Evolutionary conservation across 2,329 filamentous ascomycete genomes (phyloP).

Genomic region (Lachnellula cervina): DNA sequence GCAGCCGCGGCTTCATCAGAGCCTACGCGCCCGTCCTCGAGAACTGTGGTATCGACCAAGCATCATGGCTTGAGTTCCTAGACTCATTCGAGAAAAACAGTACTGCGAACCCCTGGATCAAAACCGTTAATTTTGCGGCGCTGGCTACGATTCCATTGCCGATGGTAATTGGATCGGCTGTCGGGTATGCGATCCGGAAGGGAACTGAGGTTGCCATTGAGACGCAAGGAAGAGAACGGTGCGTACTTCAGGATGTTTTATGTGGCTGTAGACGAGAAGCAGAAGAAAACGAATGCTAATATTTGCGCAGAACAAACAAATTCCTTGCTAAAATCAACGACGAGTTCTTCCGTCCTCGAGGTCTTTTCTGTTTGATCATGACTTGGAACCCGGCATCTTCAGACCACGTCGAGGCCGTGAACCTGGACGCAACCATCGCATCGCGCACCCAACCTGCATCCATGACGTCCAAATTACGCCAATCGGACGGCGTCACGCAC

Average conservation of each 20-base stretch:
- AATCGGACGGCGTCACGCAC: not conserved
- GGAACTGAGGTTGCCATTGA: not conserved
- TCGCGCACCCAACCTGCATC: not conserved
- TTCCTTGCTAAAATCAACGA: conserved; percentile 47
- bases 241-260: not conserved
- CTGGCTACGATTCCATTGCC: conserved; percentile 3
- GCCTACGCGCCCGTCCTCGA: conserved; percentile 46
- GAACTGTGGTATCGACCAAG: conserved; percentile 41
- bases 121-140: conserved; percentile 36
- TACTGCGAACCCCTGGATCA: conserved; percentile 34
- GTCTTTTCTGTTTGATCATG: conserved; percentile 49
- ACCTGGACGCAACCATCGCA: not conserved
- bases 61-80: conserved; percentile 44
- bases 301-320: not conserved
- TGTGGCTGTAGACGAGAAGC: not conserved
- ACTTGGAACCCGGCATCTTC: conserved; percentile 5
- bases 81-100: conserved; percentile 41
- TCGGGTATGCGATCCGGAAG: not conserved
- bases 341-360: conserved; percentile 49
- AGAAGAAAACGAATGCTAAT: not conserved
- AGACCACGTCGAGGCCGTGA: not conserved
- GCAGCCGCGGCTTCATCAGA: conserved; percentile 44
- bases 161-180: not conserved
- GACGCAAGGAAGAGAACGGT: not conserved
- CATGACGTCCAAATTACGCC: not conserved